A percentile compares a stretch with the other conserved stretches of the same genome.
phyloP scores from a whole-genome alignment of 2,329 filamentous ascomycete species.

The Hypomyces rosellus region DNA sequence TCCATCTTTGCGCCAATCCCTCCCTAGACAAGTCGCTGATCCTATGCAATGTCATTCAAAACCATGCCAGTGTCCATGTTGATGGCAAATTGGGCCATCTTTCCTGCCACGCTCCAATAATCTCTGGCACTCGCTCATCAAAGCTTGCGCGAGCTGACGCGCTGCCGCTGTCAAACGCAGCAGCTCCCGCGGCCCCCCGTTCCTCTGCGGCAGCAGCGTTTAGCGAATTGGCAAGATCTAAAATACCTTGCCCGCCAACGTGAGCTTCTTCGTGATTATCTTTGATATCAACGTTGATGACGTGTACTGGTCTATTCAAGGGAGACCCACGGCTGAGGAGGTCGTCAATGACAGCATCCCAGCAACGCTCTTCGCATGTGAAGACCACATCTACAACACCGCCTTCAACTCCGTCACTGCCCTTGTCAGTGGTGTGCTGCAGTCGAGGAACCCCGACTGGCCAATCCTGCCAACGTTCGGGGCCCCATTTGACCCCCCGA shows the following conservation, averaged over 20 bases:
- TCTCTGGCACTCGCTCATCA: slow-evolving; percentile 87
- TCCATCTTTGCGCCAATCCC: too few species aligned
- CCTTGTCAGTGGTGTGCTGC: slow-evolving; percentile 69
- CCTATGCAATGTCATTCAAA: slow-evolving; percentile 43
- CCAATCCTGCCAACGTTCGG: slow-evolving; percentile 98
- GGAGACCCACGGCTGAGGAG: slow-evolving; percentile 77
- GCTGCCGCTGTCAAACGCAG: slow-evolving; percentile 63
- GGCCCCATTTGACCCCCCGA: slow-evolving; percentile 85
- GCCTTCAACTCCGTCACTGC: slow-evolving; percentile 73
- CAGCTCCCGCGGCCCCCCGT: slow-evolving; percentile 56
- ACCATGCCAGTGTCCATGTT: slow-evolving; percentile 93
- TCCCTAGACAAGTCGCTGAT: too few species aligned
- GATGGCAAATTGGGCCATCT: slow-evolving; percentile 87
- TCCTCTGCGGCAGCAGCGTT: slow-evolving; percentile 78
- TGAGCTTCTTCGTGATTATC: slow-evolving; percentile 97
- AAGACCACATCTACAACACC: slow-evolving; percentile 92
- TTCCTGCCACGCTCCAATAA: slow-evolving; percentile 90
- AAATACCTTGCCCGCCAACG: slow-evolving; percentile 81
- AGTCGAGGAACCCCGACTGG: slow-evolving; percentile 76
- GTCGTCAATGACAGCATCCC: slow-evolving; percentile 96
- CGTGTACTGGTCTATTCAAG: slow-evolving; percentile 88
- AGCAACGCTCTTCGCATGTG: slow-evolving; percentile 95
- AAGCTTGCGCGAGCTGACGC: slow-evolving; percentile 68
- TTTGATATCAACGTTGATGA: slow-evolving; percentile 97
- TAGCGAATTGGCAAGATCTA: slow-evolving; percentile 80